phyloP scores from a whole-genome alignment of 169 alveolate species.

The Plasmodium blacklocki region DNA sequence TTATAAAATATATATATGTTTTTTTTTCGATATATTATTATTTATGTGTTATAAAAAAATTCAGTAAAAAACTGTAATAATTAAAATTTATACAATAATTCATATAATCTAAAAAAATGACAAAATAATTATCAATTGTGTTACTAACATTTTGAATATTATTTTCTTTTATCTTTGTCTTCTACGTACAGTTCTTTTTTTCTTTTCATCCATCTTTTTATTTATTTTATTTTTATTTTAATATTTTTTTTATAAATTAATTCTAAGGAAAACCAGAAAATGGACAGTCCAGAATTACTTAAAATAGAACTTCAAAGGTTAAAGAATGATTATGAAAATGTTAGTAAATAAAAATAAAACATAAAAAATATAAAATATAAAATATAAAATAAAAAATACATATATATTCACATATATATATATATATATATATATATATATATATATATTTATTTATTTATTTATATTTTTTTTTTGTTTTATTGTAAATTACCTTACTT shows the following conservation, averaged over 20 bases:
- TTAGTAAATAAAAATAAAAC: conserved; percentile 2
- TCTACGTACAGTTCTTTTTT: no score
- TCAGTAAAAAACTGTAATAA: no score
- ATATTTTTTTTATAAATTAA: background rate
- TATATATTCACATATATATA: background rate
- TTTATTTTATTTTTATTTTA: background rate
- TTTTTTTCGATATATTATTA: no score
- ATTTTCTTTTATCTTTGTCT: no score
- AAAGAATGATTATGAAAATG: conserved; percentile 62
- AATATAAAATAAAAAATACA: no score
- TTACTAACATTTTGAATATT: no score
- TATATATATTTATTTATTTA: background rate
- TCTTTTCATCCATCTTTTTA: background rate
- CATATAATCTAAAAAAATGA: no score
- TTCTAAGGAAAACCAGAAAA: conserved; percentile 17
- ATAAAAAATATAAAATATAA: no score
- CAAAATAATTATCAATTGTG: no score
- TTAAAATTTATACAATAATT: no score
- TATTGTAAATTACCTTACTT: background rate
- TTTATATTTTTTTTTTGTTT: background rate
- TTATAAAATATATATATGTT: no score
- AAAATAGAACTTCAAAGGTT: conserved; percentile 58
- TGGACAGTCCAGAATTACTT: conserved; percentile 71
- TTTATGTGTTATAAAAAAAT: no score
- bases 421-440: background rate